Evolutionary conservation across 108 stramenopile genomes (phyloP).

Genomic region (Epithemia pelagica): DNA sequence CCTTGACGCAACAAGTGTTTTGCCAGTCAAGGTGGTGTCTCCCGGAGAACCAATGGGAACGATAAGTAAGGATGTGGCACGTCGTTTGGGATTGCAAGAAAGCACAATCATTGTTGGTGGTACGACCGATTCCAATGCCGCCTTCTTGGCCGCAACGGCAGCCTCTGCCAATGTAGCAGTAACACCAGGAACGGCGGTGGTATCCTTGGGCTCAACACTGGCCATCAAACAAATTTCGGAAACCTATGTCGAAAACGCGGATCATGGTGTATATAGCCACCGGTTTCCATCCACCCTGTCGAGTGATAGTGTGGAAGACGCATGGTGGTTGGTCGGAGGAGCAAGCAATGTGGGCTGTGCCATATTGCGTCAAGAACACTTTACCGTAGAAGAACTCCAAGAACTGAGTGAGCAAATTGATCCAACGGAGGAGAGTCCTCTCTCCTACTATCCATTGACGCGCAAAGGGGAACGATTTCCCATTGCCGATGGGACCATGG

Average conservation of each 20-base stretch:
- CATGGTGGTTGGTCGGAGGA: conserved; percentile 84
- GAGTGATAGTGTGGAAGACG: conserved; percentile 5
- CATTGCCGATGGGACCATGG: conserved; percentile 64
- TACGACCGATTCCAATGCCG: conserved; percentile 91
- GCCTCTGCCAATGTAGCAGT: conserved; percentile 50
- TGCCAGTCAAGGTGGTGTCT: conserved; percentile 53
- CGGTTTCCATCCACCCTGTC: conserved; percentile 54
- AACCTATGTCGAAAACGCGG: conserved; percentile 77
- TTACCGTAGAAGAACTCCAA: conserved; percentile 67
- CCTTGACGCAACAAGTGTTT: conserved; percentile 23
- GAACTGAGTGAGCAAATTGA: conserved; percentile 62
- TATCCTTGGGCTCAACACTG: conserved; percentile 78
- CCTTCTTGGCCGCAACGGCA: conserved; percentile 78
- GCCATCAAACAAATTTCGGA: conserved; percentile 81
- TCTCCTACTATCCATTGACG: conserved; percentile 78
- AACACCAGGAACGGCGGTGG: conserved; percentile 79
- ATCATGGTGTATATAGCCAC: conserved; percentile 85
- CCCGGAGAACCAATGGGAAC: conserved; percentile 68
- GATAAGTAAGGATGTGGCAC: conserved; percentile 47
- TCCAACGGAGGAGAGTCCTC: conserved; percentile 49
- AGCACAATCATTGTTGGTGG: conserved; percentile 73
- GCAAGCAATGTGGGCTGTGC: conserved; percentile 91
- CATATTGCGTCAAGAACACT: conserved; percentile 65
- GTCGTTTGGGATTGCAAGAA: conserved; percentile 46
- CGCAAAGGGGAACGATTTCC: conserved; percentile 89